These are phyloP conservation scores for Lipomyces oligophaga DNA, from an alignment of 805 yeast species.

Conservation along the genomic window DNA sequence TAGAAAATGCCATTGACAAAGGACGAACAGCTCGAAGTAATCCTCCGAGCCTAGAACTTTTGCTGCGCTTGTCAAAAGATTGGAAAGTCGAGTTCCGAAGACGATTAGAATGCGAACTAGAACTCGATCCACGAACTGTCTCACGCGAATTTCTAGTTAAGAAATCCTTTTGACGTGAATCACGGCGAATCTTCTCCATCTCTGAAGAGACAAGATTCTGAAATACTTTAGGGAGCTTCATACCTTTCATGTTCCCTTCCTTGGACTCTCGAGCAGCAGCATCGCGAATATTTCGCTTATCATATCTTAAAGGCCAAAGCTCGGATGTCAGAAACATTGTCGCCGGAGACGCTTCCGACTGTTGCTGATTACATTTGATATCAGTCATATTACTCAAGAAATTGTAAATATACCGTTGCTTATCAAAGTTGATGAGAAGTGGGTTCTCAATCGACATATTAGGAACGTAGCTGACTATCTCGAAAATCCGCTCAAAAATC, in stretches of 20 bases:
- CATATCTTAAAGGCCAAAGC: slow-evolving; percentile 27
- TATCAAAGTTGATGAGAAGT: slow-evolving; percentile 76
- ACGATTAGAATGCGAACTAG: neutral
- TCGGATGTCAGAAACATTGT: slow-evolving; percentile 18
- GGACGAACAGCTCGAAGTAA: slow-evolving; percentile 42
- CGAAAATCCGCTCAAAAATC: slow-evolving; percentile 76
- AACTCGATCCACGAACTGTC: neutral
- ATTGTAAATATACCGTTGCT: slow-evolving; percentile 65
- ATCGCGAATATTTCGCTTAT: slow-evolving; percentile 38
- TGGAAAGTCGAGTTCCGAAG: neutral
- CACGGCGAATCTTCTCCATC: slow-evolving; percentile 51
- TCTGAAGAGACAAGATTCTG: slow-evolving; percentile 47
- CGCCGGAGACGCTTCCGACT: slow-evolving; percentile 21
- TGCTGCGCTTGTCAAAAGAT: slow-evolving; percentile 3
- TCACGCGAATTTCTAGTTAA: slow-evolving; percentile 15
- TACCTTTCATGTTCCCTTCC: slow-evolving; percentile 38
- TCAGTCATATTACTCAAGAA: slow-evolving; percentile 53
- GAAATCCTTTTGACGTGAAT: slow-evolving; percentile 45
- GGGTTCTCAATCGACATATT: slow-evolving; percentile 66
- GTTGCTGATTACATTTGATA: slow-evolving; percentile 37
- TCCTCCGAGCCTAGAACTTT: slow-evolving; percentile 40
- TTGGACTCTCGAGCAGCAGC: slow-evolving; percentile 45
- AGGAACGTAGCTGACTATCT: slow-evolving; percentile 71
- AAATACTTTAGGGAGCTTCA: slow-evolving; percentile 43
- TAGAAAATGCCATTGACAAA: slow-evolving; percentile 39